Base-by-base conservation (phyloP, 2,329 filamentous ascomycete genomes). In the Juglanconis juglandina region DNA sequence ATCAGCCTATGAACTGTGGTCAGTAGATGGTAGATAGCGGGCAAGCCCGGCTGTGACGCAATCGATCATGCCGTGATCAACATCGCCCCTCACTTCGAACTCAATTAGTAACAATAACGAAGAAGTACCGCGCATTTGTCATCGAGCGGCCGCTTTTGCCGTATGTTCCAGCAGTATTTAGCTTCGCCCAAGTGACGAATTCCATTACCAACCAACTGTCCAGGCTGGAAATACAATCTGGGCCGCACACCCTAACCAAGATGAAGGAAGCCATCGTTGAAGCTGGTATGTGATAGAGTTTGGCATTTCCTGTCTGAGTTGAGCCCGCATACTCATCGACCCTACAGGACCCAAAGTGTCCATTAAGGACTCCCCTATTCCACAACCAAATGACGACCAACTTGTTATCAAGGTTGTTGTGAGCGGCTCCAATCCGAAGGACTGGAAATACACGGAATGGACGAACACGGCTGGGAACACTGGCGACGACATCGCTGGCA, bases 401-500 rank as follows among this genome's bases (percentile, higher is more conserved):
- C 68, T 79, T 37, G 66, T 78, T 32, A 78, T 79, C 68, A 74
- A 73, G 59, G 75, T 78, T 41, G 66, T 75, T 11, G 73, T 77
- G 53, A 75, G 73, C 56, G 77, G 77, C 9, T 77, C 73, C 24
- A 80, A 81, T 66, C 79, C 78, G 7, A 81, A 81, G 65, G 78
- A 81, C 66, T 78, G 76, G 76, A 77, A 78, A 60, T 14, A 73
- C 0, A 68, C 74, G 2, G 61, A 68, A 1, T 70, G 63, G 65
- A 51, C 58, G 17, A 37, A 60, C 34, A 59, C 58, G 41, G 59
- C 56, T n/a, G 56, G 63, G 49, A 84, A 85, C 71, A 67, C 73
- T 17, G 82, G 82, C 56, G 82, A 85, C 59, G 82, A 85, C 67
- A 81, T 85, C 47, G 81, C 81, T 2, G 81, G 81, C 48, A 74